These are phyloP conservation scores for Podila horticola DNA, from an alignment of 192 early-diverging fungal species.

Conservation along the genomic window DNA sequence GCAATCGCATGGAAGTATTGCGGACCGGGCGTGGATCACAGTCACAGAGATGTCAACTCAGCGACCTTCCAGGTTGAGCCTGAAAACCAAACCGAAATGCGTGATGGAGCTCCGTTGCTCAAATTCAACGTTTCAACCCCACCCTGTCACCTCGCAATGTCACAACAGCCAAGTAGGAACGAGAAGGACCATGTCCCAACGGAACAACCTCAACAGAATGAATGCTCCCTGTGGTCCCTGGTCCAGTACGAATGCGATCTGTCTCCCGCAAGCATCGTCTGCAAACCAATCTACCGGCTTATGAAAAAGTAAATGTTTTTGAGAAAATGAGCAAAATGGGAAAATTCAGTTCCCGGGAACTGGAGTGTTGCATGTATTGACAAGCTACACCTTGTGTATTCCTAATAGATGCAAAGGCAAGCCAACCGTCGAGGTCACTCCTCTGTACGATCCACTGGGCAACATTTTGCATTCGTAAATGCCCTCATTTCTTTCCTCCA, in stretches of 20 bases:
- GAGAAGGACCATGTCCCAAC: not conserved
- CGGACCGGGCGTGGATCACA: no score
- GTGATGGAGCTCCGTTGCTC: not conserved
- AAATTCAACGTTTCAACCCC: not conserved
- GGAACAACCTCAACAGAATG: not conserved
- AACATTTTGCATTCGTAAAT: conserved; percentile 18
- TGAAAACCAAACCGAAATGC: not conserved
- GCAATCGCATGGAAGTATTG: no score
- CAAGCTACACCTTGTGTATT: not conserved
- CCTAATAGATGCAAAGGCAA: conserved; percentile 27
- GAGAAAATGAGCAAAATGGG: no score
- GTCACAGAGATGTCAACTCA: no score
- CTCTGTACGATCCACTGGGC: conserved; percentile 36
- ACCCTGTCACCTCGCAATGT: not conserved
- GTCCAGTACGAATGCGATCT: conserved; percentile 51
- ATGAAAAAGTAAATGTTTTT: conserved; percentile 22
- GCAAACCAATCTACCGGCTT: conserved; percentile 31
- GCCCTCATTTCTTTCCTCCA: not conserved
- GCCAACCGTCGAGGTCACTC: conserved; percentile 45
- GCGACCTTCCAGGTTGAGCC: not conserved
- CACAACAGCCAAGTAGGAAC: not conserved
- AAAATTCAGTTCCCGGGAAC: not conserved
- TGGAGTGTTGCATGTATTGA: not conserved
- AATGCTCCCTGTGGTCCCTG: conserved; percentile 40
- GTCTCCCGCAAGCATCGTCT: conserved; percentile 21